These are phyloP conservation scores for Chlorella sorokiniana DNA, from an alignment of 139 green algal genomes.

Conservation along the genomic window DNA sequence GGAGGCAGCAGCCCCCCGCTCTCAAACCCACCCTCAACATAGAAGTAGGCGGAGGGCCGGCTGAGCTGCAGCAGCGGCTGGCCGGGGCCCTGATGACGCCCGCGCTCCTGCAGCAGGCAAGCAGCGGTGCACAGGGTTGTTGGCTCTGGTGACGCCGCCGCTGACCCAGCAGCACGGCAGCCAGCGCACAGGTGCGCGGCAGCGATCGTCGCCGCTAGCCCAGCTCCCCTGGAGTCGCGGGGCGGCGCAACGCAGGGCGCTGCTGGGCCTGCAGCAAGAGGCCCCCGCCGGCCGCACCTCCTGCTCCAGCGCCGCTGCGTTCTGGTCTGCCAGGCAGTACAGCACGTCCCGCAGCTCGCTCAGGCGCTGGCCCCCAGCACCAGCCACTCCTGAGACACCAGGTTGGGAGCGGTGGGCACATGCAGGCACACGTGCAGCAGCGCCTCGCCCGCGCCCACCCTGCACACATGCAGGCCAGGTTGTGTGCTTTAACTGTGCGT, in stretches of 20 bases:
- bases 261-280: neutral
- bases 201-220: too few species aligned
- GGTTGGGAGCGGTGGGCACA: slow-evolving; percentile 27
- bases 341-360: slow-evolving; percentile 47
- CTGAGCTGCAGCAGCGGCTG: neutral
- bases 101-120: slow-evolving; percentile 4
- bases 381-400: slow-evolving; percentile 40
- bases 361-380: slow-evolving; percentile 49
- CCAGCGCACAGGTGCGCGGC: too few species aligned
- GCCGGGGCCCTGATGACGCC: neutral
- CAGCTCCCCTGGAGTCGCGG: too few species aligned
- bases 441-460: slow-evolving; percentile 15
- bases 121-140: too few species aligned
- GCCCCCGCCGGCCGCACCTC: slow-evolving; percentile 1
- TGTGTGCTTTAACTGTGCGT: too few species aligned
- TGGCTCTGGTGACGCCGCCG: too few species aligned
- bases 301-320: slow-evolving; percentile 24
- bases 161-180: too few species aligned
- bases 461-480: too few species aligned
- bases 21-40: slow-evolving; percentile 43
- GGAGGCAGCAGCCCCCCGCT: neutral
- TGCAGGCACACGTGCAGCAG: slow-evolving; percentile 37
- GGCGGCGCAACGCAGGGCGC: too few species aligned
- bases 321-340: slow-evolving; percentile 47
- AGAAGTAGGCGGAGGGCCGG: slow-evolving; percentile 49